A percentile compares a stretch with the other conserved stretches of the same genome.
Conservation (phyloP, 1,284 basidiomycete genomes). For the Naganishia liquefaciens region DNA sequence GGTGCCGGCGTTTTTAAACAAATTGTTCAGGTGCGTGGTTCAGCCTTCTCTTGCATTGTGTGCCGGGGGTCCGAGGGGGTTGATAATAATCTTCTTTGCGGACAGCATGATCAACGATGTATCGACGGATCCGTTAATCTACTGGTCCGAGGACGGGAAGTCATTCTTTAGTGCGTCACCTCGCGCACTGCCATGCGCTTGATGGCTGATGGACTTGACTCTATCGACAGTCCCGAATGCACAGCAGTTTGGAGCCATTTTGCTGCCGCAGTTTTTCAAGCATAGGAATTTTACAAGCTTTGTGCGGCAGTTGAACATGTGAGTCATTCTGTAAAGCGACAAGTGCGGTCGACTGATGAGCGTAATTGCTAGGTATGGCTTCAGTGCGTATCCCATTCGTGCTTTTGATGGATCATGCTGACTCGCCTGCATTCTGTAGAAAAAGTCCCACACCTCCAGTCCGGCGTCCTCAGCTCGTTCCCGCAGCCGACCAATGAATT, state of each 20-base stretch:
- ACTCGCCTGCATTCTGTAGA: constrained; percentile 46
- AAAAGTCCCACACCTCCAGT: constrained; percentile 93
- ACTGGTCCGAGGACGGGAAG: constrained; percentile 85
- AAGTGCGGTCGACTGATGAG: constrained; percentile 2
- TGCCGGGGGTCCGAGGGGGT: constrained; percentile 12
- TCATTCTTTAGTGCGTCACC: constrained; percentile 76
- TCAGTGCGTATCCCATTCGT: constrained; percentile 56
- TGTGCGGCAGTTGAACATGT: constrained; percentile 94
- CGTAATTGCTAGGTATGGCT: constrained; percentile 63
- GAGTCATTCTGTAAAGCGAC: background rate
- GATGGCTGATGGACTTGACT: constrained; percentile 18
- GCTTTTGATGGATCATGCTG: background rate
- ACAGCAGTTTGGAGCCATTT: constrained; percentile 85
- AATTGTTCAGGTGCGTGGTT: constrained; percentile 76
- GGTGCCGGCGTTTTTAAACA: constrained; percentile 85
- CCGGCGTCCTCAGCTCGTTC: constrained; percentile 71
- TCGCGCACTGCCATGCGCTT: background rate
- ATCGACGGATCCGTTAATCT: constrained; percentile 76
- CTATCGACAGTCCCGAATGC: constrained; percentile 79
- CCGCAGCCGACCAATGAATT: constrained; percentile 64
- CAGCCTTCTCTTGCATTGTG: constrained; percentile 17
- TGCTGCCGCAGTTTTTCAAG: constrained; percentile 93
- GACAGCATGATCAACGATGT: constrained; percentile 87
- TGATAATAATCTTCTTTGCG: constrained; percentile 25
- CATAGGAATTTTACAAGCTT: constrained; percentile 93